Conservation (phyloP, 495 filamentous ascomycete genomes). For the Neurospora africana region DNA sequence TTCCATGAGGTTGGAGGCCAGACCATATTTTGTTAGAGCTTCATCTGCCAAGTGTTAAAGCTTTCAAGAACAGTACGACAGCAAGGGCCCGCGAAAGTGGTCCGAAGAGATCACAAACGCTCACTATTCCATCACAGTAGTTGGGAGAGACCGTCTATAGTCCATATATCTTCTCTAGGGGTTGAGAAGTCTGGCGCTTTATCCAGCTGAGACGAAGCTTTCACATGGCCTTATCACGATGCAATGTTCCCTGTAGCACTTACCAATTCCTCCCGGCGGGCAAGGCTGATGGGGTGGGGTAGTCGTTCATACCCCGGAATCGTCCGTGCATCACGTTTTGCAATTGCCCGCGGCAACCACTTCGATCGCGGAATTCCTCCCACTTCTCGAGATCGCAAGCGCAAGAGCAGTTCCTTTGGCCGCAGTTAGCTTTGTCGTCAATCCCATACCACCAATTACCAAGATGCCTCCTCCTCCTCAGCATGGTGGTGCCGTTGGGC, state of each 20-base stretch:
- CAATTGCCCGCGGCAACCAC: conserved; percentile 12
- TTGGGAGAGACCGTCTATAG: background rate
- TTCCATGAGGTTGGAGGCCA: background rate
- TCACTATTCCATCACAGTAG: no score
- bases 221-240: background rate
- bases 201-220: background rate
- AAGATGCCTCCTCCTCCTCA: conserved; percentile 40
- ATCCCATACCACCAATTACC: background rate
- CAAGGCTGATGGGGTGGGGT: background rate
- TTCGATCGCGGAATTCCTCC: conserved; percentile 1
- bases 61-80: background rate
- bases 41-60: background rate
- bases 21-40: background rate
- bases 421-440: background rate
- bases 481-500: conserved; percentile 41
- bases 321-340: conserved; percentile 11
- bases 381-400: background rate
- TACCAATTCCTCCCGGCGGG: background rate
- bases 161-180: background rate
- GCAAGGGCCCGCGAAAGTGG: background rate
- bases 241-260: background rate
- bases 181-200: background rate
- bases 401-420: background rate
- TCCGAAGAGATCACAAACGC: no score
- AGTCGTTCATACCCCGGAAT: background rate